Evolutionary conservation across 2,329 filamentous ascomycete genomes (phyloP).

Genomic region (Dothistroma septosporum): DNA sequence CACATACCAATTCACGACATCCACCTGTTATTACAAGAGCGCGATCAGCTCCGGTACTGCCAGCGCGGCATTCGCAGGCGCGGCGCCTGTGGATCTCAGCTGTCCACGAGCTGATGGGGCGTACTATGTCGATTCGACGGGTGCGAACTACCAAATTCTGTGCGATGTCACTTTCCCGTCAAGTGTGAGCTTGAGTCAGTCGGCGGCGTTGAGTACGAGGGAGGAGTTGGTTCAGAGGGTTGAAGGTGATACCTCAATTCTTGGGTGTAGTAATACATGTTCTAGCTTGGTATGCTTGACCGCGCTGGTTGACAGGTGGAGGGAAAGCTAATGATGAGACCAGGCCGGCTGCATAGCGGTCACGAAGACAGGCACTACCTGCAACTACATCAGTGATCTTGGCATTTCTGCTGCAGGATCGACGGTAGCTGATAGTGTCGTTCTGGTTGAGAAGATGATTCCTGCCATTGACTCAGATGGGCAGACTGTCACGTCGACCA

Average conservation of each 20-base stretch:
- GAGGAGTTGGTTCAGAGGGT: background rate
- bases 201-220: background rate
- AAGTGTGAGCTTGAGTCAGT: constrained; percentile 10
- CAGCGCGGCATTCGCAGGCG: constrained; percentile 11
- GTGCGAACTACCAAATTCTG: constrained; percentile 27
- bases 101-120: constrained; percentile 25
- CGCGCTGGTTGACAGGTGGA: too few species aligned
- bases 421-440: constrained; percentile 20
- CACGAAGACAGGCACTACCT: constrained; percentile 12
- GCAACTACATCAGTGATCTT: constrained; percentile 18
- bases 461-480: constrained; percentile 5
- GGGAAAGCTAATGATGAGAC: background rate
- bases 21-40: constrained; percentile 24
- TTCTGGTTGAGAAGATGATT: constrained; percentile 17
- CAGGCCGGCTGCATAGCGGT: constrained; percentile 18
- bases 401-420: constrained; percentile 13
- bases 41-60: constrained; percentile 1
- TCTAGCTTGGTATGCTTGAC: background rate
- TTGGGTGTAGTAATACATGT: constrained; percentile 19
- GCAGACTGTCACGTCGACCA: background rate
- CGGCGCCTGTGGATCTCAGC: constrained; percentile 18
- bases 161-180: constrained; percentile 26
- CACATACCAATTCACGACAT: constrained; percentile 12
- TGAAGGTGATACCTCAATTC: constrained; percentile 2
- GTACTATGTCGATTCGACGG: constrained; percentile 23